Evolutionary conservation across 1,284 basidiomycete genomes (phyloP).

Genomic region (Apiotrichum porosum): DNA sequence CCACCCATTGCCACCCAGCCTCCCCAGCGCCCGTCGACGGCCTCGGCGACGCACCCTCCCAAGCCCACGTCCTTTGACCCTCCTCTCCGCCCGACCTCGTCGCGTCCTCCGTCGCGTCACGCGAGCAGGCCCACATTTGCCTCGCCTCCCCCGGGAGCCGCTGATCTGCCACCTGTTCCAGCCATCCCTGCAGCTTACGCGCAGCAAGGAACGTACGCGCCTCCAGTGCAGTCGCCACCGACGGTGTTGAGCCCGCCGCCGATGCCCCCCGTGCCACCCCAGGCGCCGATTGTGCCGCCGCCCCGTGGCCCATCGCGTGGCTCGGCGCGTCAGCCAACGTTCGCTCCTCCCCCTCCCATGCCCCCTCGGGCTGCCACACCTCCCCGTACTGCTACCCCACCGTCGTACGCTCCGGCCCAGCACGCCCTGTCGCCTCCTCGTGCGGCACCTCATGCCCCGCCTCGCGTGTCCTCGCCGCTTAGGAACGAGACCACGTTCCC

Average conservation of each 20-base stretch:
- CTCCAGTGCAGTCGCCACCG: neutral
- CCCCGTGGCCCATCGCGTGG: constrained; percentile 1
- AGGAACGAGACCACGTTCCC: constrained; percentile 5
- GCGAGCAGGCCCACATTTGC: constrained; percentile 7
- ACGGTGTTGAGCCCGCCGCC: neutral
- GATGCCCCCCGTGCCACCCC: neutral
- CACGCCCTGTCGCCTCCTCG: neutral
- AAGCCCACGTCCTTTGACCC: constrained; percentile 28
- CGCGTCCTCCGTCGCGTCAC: constrained; percentile 12
- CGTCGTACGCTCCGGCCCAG: neutral
- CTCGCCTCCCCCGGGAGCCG: constrained; percentile 2
- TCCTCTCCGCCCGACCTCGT: constrained; percentile 21
- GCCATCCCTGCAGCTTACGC: constrained; percentile 10
- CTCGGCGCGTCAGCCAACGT: neutral
- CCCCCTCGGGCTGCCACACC: neutral
- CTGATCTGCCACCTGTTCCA: constrained; percentile 8
- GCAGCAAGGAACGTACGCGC: neutral
- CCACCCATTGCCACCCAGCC: neutral
- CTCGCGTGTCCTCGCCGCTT: constrained; percentile 16
- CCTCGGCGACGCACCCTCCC: constrained; percentile 11
- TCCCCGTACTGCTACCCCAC: neutral
- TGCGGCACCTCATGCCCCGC: constrained; percentile 10
- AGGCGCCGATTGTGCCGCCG: neutral
- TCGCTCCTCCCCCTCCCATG: neutral
- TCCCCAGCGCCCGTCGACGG: constrained; percentile 8